Percentiles rank a stretch among this genome's conserved stretches.
Conservation (phyloP, 2,329 filamentous ascomycete species). For the Penicillium brevicompactum region DNA sequence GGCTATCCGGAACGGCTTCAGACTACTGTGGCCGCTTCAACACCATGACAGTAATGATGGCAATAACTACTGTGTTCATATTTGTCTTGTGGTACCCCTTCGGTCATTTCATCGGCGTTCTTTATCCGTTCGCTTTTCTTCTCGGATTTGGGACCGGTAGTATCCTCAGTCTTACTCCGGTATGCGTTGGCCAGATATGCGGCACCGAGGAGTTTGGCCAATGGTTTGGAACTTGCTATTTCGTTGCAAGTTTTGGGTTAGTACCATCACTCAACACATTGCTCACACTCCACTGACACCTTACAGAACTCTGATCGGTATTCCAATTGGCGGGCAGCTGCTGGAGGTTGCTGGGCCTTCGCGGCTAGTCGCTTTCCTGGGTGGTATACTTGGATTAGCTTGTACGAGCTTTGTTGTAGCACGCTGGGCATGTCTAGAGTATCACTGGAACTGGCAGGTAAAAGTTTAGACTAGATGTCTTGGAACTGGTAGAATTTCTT, state of each 20-base stretch:
- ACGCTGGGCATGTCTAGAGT: constrained; percentile 7
- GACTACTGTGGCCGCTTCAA: constrained; percentile 80
- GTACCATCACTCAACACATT: not conserved
- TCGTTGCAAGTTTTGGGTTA: constrained; percentile 6
- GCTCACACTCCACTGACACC: not conserved
- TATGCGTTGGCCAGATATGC: constrained; percentile 75
- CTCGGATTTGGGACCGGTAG: constrained; percentile 76
- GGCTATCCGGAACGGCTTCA: constrained; percentile 70
- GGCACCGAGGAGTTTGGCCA: constrained; percentile 73
- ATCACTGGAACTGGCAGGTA: constrained; percentile 3
- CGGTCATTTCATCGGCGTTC: constrained; percentile 43
- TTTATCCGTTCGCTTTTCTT: constrained; percentile 66
- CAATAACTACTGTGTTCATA: not conserved
- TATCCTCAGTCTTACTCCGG: constrained; percentile 73
- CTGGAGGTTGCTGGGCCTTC: constrained; percentile 2
- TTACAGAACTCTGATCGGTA: constrained; percentile 1
- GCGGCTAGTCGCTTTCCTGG: constrained; percentile 1
- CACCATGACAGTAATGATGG: constrained; percentile 63
- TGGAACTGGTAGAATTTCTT: too few species aligned
- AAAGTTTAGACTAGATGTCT: not conserved
- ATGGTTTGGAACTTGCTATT: constrained; percentile 64
- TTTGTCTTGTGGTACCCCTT: constrained; percentile 4
- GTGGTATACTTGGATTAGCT: constrained; percentile 5
- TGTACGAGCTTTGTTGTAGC: constrained; percentile 1
- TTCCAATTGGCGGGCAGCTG: constrained; percentile 4